Percentiles rank a stretch among this genome's conserved stretches.
Conservation (phyloP, 768 basidiomycete genomes). For the Boletus fagicola region DNA sequence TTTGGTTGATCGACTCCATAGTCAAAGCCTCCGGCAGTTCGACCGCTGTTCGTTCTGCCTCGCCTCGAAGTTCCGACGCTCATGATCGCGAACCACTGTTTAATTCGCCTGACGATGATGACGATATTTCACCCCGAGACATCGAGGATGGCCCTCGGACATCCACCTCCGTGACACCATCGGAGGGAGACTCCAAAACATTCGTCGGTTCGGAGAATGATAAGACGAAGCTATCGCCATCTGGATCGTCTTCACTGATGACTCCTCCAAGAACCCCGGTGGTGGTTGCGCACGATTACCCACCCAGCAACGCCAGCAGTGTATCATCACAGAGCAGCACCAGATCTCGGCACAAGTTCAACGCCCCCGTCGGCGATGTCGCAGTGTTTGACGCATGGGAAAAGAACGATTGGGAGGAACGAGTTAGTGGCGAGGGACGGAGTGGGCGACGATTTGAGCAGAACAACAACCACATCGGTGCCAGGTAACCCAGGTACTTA, state of each 20-base stretch:
- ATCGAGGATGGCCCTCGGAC: constrained; percentile 44
- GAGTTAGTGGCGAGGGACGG: constrained; percentile 49
- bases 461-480: constrained; percentile 35
- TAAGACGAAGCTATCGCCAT: constrained; percentile 9
- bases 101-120: constrained; percentile 52
- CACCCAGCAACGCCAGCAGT: constrained; percentile 52
- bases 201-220: constrained; percentile 17
- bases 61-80: constrained; percentile 37
- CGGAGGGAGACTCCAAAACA: constrained; percentile 26
- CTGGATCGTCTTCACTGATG: constrained; percentile 19
- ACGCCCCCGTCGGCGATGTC: not conserved
- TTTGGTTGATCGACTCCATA: constrained; percentile 93
- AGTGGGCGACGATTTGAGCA: constrained; percentile 40
- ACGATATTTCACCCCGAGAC: constrained; percentile 37
- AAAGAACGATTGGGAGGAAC: constrained; percentile 54
- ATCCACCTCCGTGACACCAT: constrained; percentile 37
- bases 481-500: constrained; percentile 21
- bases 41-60: constrained; percentile 40
- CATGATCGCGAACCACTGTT: constrained; percentile 66
- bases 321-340: constrained; percentile 25
- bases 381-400: constrained; percentile 36
- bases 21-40: constrained; percentile 64
- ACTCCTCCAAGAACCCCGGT: constrained; percentile 4
- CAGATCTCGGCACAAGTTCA: constrained; percentile 29
- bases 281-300: constrained; percentile 42